phyloP scores from a whole-genome alignment of 805 yeast species.

The Ogataea pini region DNA sequence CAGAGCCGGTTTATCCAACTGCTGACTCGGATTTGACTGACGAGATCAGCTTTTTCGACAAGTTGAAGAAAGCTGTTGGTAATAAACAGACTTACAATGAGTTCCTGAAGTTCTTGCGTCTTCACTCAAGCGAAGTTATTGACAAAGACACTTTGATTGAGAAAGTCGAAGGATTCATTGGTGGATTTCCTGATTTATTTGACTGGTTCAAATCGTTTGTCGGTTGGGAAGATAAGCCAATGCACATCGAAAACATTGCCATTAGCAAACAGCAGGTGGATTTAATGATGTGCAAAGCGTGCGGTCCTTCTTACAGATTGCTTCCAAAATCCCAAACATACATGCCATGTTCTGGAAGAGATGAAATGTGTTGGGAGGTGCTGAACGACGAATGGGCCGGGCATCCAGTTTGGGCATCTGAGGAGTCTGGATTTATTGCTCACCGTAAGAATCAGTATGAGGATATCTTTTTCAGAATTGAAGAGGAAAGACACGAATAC shows the following conservation, averaged over 20 bases:
- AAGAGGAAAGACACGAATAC: slow-evolving; percentile 96
- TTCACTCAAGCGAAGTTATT: slow-evolving; percentile 88
- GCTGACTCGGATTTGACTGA: slow-evolving; percentile 67
- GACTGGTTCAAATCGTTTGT: slow-evolving; percentile 93
- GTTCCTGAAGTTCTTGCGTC: slow-evolving; percentile 82
- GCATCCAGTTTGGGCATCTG: slow-evolving; percentile 99
- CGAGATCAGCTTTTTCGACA: slow-evolving; percentile 89
- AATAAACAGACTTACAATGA: slow-evolving; percentile 90
- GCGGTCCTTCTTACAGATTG: slow-evolving; percentile 92
- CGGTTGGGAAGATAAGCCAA: slow-evolving; percentile 82
- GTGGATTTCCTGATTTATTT: slow-evolving; percentile 73
- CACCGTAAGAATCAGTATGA: slow-evolving; percentile 98
- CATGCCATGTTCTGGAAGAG: slow-evolving; percentile 98
- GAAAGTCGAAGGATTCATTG: slow-evolving; percentile 82
- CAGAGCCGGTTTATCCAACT: slow-evolving; percentile 72
- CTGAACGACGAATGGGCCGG: slow-evolving; percentile 99
- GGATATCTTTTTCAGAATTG: slow-evolving; percentile 90
- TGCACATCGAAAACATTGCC: slow-evolving; percentile 81
- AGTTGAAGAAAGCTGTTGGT: slow-evolving; percentile 83
- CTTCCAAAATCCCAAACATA: slow-evolving; percentile 91
- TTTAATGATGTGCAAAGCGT: slow-evolving; percentile 85
- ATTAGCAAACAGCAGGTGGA: slow-evolving; percentile 92
- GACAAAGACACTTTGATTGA: slow-evolving; percentile 80
- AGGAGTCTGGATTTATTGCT: slow-evolving; percentile 98
- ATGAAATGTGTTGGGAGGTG: slow-evolving; percentile 99